Conservation (phyloP, 202 grass and related monocot genomes). For the Zoysia matrella region DNA sequence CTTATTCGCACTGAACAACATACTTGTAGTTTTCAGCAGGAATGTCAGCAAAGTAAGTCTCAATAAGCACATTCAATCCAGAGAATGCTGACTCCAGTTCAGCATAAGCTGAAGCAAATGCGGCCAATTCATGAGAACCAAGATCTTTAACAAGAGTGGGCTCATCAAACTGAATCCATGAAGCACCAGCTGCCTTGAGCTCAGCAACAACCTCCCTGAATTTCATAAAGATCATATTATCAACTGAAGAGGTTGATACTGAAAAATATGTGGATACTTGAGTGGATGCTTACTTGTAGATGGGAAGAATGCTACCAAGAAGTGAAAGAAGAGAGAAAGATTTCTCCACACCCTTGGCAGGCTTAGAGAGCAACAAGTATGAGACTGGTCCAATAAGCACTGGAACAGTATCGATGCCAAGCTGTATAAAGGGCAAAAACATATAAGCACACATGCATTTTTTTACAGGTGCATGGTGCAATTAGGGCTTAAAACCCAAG, state of each 20-base stretch:
- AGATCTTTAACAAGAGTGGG: conserved; percentile 87
- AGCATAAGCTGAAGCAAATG: conserved; percentile 73
- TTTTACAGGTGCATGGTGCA: background rate
- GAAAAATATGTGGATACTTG: conserved; percentile 16
- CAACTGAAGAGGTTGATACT: conserved; percentile 28
- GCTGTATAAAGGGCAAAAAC: conserved; percentile 52
- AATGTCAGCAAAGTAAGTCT: conserved; percentile 95
- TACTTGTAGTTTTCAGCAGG: conserved; percentile 90
- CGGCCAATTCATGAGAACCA: conserved; percentile 74
- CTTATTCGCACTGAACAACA: conserved; percentile 33
- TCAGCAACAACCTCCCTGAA: conserved; percentile 82
- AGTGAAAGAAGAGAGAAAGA: conserved; percentile 86
- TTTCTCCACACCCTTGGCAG: conserved; percentile 92
- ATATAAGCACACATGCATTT: conserved; percentile 13
- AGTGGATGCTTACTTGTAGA: conserved; percentile 82
- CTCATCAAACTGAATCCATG: conserved; percentile 96
- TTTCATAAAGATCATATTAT: conserved; percentile 47
- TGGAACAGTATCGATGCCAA: conserved; percentile 29
- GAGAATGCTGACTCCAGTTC: conserved; percentile 71
- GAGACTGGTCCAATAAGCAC: conserved; percentile 61
- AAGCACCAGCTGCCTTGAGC: conserved; percentile 85
- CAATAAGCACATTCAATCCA: conserved; percentile 85
- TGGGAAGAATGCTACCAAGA: conserved; percentile 71
- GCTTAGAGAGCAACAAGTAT: conserved; percentile 93
- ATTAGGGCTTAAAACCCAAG: conserved; percentile 11